Evolutionary conservation across 495 filamentous ascomycete genomes (phyloP), one percentile per base, ranked within the genome.

Genomic region (Aspergillus baeticus): DNA sequence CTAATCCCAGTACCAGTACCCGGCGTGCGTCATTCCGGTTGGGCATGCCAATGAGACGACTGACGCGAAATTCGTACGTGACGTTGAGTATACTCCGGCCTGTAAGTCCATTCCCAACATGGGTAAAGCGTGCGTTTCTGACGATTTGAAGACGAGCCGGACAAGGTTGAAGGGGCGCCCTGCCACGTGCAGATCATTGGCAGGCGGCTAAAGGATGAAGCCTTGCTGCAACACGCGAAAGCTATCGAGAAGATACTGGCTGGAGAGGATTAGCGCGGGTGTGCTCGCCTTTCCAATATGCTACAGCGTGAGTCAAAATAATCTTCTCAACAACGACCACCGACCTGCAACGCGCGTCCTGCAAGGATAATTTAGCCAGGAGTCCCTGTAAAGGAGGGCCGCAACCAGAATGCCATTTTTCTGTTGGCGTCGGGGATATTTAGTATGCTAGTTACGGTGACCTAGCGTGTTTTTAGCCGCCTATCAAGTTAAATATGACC

Each of bases 21-120:
- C 71, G 6, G 63, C 65, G 5, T 72, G 67, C 42, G 55, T 73
- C 1, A 66, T 75, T 56, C 71, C 71, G 1, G 71, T 64, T 33
- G 67, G 63, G 6, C 55, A 63, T 15, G 66, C 68, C 3, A 31
- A 62, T 18, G 50, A 57, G 14, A 33, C 13, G 1, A 54, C 49
- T 1, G 65, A 68, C 46, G 51, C 56, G 10, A 46, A 43, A 10
- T 64, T 61, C 36, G 22, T 64, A 10, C 57, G 64, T 8, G 58
- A 64, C 23, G 61, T 62, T 1, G 31, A 38, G 1, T 67, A 66
- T 50, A 42, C 18, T 6, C 64, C 66, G 13, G 33, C 46, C 1
- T 69, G 66, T 69, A 46, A 43, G 66, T 58, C 3, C 38, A 14
- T 36, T 20, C 36, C 35, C 6, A 0, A 1, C 11, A 2, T 18